phyloP scores from a whole-genome alignment of 306 rosid genomes.

The Datisca glomerata region DNA sequence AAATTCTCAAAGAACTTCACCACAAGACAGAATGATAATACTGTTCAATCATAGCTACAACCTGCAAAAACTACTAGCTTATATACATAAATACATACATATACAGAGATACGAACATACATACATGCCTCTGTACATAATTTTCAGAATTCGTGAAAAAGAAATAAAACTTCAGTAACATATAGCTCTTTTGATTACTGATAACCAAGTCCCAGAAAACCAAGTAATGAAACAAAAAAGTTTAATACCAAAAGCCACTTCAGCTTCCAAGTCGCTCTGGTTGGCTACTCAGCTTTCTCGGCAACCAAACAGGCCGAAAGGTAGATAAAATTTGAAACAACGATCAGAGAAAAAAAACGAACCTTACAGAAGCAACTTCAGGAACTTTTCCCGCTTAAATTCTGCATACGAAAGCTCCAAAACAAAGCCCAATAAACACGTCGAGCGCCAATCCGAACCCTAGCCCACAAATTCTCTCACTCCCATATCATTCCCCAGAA shows the following conservation, averaged over 20 bases:
- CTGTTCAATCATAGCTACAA: too few relatives aligned
- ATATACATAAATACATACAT: too few relatives aligned
- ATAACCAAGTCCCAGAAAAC: background rate
- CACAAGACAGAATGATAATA: too few relatives aligned
- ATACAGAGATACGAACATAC: too few relatives aligned
- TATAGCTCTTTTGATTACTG: background rate
- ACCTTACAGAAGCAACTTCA: conserved; percentile 27
- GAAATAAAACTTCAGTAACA: too few relatives aligned
- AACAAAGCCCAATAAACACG: conserved; percentile 9
- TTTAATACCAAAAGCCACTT: background rate
- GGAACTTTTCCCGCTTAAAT: conserved; percentile 32
- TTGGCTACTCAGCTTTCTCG: conserved; percentile 27
- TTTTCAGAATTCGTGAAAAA: too few relatives aligned
- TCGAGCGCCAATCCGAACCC: conserved; percentile 10
- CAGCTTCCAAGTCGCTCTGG: conserved; percentile 8
- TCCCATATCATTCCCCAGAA: conserved; percentile 15
- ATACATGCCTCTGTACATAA: too few relatives aligned
- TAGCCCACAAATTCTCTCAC: conserved; percentile 11
- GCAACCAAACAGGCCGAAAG: conserved; percentile 14
- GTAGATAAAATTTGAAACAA: background rate
- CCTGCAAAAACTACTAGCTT: too few relatives aligned
- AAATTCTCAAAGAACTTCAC: too few relatives aligned
- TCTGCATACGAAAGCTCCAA: too few relatives aligned
- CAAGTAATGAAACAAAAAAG: background rate
- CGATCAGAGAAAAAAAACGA: conserved; percentile 4